These are phyloP conservation scores for Termitomyces bulborhizus DNA, from an alignment of 768 basidiomycete species.

Conservation along the genomic window DNA sequence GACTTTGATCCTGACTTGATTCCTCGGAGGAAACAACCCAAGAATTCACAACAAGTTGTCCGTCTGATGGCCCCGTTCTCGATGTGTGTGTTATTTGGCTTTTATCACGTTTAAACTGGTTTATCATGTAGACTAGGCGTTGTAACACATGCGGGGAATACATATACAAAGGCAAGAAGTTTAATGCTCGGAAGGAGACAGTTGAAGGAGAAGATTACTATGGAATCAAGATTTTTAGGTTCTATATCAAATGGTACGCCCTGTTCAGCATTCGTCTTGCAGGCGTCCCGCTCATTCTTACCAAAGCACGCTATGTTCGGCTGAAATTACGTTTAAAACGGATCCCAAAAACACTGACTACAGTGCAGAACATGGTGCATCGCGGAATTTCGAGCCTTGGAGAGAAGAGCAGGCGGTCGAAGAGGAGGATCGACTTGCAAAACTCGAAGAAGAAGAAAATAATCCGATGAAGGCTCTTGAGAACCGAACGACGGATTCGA, in stretches of 20 bases:
- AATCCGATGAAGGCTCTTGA: conserved; percentile 97
- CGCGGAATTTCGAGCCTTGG: conserved; percentile 98
- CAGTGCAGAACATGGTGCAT: conserved; percentile 90
- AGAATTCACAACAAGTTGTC: conserved; percentile 95
- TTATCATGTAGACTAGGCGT: conserved; percentile 46
- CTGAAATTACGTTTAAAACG: conserved; percentile 99
- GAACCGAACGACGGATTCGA: conserved; percentile 86
- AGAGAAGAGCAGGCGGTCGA: conserved; percentile 72
- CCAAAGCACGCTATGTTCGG: conserved; percentile 84
- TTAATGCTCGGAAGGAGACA: conserved; percentile 98
- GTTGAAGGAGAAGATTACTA: conserved; percentile 96
- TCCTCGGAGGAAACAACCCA: conserved; percentile 81
- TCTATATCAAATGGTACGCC: conserved; percentile 88
- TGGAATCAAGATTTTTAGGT: conserved; percentile 95
- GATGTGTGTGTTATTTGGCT: conserved; percentile 51
- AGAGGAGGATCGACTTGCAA: conserved; percentile 80
- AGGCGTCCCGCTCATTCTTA: conserved; percentile 10
- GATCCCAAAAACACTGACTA: conserved; percentile 98
- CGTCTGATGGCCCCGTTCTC: conserved; percentile 99
- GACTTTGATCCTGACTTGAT: conserved; percentile 98
- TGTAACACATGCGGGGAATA: conserved; percentile 98
- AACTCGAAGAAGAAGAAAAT: conserved; percentile 88
- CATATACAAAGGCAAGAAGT: conserved; percentile 99
- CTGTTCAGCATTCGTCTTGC: not conserved
- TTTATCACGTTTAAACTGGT: not conserved